A percentile compares a stretch with the other conserved stretches of the same genome.
phyloP scores from a whole-genome alignment of 2,329 filamentous ascomycete species.

The Alternaria viburni region DNA sequence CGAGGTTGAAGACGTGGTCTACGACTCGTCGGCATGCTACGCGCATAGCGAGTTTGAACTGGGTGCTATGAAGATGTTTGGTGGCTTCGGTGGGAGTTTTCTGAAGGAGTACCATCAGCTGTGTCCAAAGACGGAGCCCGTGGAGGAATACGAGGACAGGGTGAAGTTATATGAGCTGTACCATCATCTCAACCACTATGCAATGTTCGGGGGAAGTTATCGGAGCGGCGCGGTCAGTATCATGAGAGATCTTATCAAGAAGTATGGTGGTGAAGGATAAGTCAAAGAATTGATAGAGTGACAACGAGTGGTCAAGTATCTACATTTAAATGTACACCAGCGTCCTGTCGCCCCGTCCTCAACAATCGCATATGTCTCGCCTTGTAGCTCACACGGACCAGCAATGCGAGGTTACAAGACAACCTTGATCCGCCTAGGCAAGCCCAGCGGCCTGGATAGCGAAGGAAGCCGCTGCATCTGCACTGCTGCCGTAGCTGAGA shows the following conservation, averaged over 20 bases:
- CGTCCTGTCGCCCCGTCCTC: neutral
- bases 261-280: constrained; percentile 61
- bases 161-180: constrained; percentile 85
- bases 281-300: neutral
- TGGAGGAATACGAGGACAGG: constrained; percentile 83
- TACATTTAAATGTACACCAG: constrained; percentile 4
- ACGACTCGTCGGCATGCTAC: constrained; percentile 81
- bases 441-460: constrained; percentile 34
- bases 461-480: constrained; percentile 34
- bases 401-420: neutral
- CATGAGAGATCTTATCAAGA: constrained; percentile 74
- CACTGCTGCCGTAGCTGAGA: constrained; percentile 37
- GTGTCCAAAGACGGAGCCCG: constrained; percentile 80
- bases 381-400: neutral
- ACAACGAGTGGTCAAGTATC: constrained; percentile 6
- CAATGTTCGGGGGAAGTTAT: constrained; percentile 83
- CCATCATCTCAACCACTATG: constrained; percentile 88
- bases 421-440: constrained; percentile 4
- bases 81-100: constrained; percentile 76
- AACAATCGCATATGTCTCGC: neutral
- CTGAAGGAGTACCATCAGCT: constrained; percentile 77
- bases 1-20: constrained; percentile 81
- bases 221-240: constrained; percentile 76
- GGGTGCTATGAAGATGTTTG: constrained; percentile 97
- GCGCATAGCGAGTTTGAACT: constrained; percentile 89